These are phyloP conservation scores for Dictyostelium intermedium DNA, from an alignment of 78 protist genomes.

Conservation along the genomic window DNA sequence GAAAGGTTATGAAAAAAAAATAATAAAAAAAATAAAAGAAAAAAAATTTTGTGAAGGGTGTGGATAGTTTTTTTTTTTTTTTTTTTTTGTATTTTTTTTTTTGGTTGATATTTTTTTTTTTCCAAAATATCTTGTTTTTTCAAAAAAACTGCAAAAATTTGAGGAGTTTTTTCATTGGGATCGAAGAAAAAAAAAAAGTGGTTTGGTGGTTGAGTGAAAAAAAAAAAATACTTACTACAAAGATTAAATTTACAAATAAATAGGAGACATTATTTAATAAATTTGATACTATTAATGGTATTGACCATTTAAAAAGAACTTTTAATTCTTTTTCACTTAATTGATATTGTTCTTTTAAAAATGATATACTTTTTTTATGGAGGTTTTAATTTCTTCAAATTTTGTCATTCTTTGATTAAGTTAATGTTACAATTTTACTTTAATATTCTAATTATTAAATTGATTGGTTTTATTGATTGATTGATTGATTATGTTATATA, in stretches of 20 bases:
- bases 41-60: neutral
- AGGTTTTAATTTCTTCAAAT: neutral
- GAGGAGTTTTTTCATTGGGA: neutral
- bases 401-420: neutral
- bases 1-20: neutral
- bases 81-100: neutral
- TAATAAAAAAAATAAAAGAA: neutral
- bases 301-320: conserved; percentile 35
- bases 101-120: neutral
- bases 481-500: neutral
- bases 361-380: neutral
- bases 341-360: neutral
- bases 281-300: conserved; percentile 55
- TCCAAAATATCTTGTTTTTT: neutral
- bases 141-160: neutral
- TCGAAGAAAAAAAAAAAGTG: neutral
- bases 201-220: neutral
- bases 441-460: neutral
- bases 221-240: conserved; percentile 36
- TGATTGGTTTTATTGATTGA: neutral
- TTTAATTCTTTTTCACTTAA: conserved; percentile 19
- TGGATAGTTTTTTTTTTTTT: neutral
- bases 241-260: conserved; percentile 71
- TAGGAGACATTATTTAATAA: conserved; percentile 52
- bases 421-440: neutral